phyloP scores from a whole-genome alignment of 352 stramenopile genomes.

The Phytophthora sansomeana region DNA sequence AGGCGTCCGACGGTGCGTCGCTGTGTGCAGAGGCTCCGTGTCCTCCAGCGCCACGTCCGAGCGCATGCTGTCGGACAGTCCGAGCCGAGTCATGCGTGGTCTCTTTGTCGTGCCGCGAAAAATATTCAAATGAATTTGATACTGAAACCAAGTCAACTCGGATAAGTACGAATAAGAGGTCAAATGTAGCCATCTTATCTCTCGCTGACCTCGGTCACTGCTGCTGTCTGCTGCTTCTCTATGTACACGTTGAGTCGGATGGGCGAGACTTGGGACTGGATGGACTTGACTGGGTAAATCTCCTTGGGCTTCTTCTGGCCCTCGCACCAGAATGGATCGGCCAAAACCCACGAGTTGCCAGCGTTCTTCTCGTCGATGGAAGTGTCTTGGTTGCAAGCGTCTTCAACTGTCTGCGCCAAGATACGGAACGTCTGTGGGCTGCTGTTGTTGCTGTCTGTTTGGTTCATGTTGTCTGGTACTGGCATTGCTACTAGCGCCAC shows the following conservation, averaged over 20 bases:
- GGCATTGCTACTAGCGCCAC: constrained; percentile 61
- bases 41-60: constrained; percentile 33
- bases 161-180: constrained; percentile 2
- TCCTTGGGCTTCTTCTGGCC: constrained; percentile 35
- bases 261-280: constrained; percentile 43
- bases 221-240: constrained; percentile 35
- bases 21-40: constrained; percentile 23
- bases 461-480: constrained; percentile 8
- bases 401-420: constrained; percentile 66
- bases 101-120: constrained; percentile 17
- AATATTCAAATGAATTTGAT: constrained; percentile 34
- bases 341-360: constrained; percentile 75
- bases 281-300: constrained; percentile 57
- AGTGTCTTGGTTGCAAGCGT: constrained; percentile 41
- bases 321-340: constrained; percentile 64
- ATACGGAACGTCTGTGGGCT: constrained; percentile 72
- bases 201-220: background rate
- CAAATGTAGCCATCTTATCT: constrained; percentile 6
- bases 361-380: constrained; percentile 47
- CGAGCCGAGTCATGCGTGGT: constrained; percentile 38
- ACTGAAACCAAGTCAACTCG: constrained; percentile 13
- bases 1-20: constrained; percentile 10
- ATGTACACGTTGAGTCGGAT: constrained; percentile 74
- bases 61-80: constrained; percentile 53
- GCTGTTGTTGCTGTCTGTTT: constrained; percentile 3